Base-by-base conservation (phyloP, 306 rosid species). In the Vachellia pachyceras region DNA sequence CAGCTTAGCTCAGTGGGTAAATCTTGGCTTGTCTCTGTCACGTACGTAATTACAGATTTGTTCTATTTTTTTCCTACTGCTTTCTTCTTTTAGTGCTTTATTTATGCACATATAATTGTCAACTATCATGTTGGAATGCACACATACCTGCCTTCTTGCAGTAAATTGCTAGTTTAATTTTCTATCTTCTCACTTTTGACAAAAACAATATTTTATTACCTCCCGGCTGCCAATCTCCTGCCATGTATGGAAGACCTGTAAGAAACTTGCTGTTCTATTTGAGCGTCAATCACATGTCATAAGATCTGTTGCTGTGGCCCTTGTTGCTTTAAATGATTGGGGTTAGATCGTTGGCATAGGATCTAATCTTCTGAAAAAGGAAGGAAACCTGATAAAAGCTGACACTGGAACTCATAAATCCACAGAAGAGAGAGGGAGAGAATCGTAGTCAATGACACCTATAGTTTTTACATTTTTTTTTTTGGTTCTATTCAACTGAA, bases 1-100 rank as follows among this genome's bases (percentile, higher is more conserved):
- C 90, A 85, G 76, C 92, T 91, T 82, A 33, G 84, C 85, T 73
- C 81, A 70, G 84, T 64, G 82, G 90, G 84, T 35, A 85, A 84
- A 83, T 87, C 97, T 79, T 83, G 79, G 76, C 90, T 82, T 36
- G 80, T 92, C 82, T 83, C 94, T 44, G 87, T 91, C 82, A 76
- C 44, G 97, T 95, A 95, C 55, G 97, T 88, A 79, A 52, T 79
- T 25, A 60, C 78, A 61, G 70, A 80, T 42, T 77, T 73, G 4
- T 33, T 71, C 42, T 55, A 73, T 40, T 52, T 29, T n/a, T 72
- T 77, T 75, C 47, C 60, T 71, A 80, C 50, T 64, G 9, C 54
- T 49, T 55, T 74, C 68, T 79, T 69, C 33, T 82, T 84, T 85
- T 20, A 79, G 71, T 47, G 79, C 55, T 64, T 40, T 39, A 73